These are phyloP conservation scores for Phytophthora nicotianae DNA, from an alignment of 352 stramenopile species.

Conservation along the genomic window DNA sequence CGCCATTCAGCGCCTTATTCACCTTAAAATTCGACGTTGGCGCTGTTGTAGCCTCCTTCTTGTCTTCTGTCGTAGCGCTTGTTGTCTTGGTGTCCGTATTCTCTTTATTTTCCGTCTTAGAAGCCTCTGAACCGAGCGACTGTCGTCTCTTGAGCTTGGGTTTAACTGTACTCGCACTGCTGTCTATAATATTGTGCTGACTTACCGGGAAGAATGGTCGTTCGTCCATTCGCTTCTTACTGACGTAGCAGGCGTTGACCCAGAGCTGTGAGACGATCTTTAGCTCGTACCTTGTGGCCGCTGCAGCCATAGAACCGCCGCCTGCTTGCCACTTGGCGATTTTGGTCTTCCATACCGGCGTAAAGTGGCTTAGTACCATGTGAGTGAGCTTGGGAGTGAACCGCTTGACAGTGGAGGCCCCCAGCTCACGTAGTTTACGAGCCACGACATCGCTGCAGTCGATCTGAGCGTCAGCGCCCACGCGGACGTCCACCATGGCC, in stretches of 20 bases:
- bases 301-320: constrained; percentile 37
- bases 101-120: constrained; percentile 4
- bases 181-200: constrained; percentile 32
- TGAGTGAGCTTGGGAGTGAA: constrained; percentile 73
- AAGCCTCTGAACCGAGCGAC: constrained; percentile 21
- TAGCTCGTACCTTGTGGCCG: constrained; percentile 39
- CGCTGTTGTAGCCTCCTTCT: constrained; percentile 6
- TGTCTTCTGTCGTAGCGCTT: neutral
- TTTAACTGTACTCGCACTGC: neutral
- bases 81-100: constrained; percentile 4
- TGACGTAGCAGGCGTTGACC: constrained; percentile 84
- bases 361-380: constrained; percentile 78
- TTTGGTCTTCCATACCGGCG: constrained; percentile 69
- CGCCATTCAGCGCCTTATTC: constrained; percentile 20
- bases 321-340: constrained; percentile 66
- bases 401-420: constrained; percentile 71
- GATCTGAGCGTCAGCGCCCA: constrained; percentile 71
- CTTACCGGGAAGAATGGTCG: constrained; percentile 77
- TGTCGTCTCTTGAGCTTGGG: constrained; percentile 32
- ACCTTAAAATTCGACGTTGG: constrained; percentile 24
- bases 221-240: constrained; percentile 72
- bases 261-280: constrained; percentile 85
- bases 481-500: constrained; percentile 78
- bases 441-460: constrained; percentile 81
- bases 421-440: constrained; percentile 65